Evolutionary conservation across 1,139 yeast genomes (phyloP), one percentile per base, ranked within the genome.

Genomic region (Barnettozyma hawaiiensis): DNA sequence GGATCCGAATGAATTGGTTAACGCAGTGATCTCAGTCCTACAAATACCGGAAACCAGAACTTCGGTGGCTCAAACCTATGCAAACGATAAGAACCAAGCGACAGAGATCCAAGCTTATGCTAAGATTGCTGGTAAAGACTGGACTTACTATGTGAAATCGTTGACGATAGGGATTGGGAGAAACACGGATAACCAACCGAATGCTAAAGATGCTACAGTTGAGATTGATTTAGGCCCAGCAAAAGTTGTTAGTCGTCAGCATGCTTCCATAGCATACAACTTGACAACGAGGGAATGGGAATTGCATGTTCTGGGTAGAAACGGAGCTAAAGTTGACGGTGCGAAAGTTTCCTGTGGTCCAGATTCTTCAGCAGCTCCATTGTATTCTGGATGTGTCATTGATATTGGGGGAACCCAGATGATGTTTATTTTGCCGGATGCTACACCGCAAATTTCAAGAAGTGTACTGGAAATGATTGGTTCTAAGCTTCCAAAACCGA

Each of bases 321-420:
- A 92, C 59, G 99, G 98, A 27, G 89, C 96, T 27, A 83, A 89
- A 55, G 79, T 92, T 34, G 96, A 92, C 63, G 85, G 77, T 47
- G 71, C 64, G 50, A 81, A 81, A 64, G 75, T 73, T 15, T 68
- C 67, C 52, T 50, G 64, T 47, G 82, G 78, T 43, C 61, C 65
- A 48, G 58, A 65, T 12, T 58, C 70, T 8, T 61, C 67, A 7
- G 69, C 78, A 7, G 73, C 81, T 16, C 73, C 79, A 11, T 71
- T 92, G 48, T 75, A 76, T 42, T 83, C 94, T 3, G 98, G 97
- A 10, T 87, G 94, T 39, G 79, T 92, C 16, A 67, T 92, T 47
- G 98, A 92, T 59, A 81, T 92, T 39, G 97, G 97, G 9, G 97
- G 97, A 3, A 90, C 96, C 12, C 98, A 92, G 65, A 92, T 92